Conservation (phyloP, 2,329 filamentous ascomycete species). For the Cadophora luteo-olivacea region DNA sequence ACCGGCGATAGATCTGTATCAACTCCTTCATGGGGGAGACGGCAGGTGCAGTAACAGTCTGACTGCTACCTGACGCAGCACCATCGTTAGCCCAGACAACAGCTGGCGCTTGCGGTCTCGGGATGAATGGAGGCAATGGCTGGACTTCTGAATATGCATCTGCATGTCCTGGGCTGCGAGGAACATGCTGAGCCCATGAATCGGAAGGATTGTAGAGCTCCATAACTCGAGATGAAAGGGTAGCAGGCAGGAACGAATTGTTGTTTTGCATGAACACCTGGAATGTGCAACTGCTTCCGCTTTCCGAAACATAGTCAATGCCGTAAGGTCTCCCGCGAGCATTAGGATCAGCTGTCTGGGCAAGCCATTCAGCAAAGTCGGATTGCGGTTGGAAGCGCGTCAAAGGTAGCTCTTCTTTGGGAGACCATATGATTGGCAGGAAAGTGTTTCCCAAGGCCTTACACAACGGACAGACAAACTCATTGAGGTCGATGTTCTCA, state of each 20-base stretch:
- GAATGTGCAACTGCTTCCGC: constrained; percentile 26
- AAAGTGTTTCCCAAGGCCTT: constrained; percentile 97
- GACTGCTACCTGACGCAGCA: constrained; percentile 47
- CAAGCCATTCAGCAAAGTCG: constrained; percentile 60
- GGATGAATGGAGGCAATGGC: constrained; percentile 21
- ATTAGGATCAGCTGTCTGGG: constrained; percentile 19
- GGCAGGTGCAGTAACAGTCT: constrained; percentile 45
- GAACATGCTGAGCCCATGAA: neutral
- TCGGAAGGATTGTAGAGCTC: constrained; percentile 35
- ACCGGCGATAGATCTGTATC: constrained; percentile 64
- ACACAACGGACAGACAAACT: constrained; percentile 96
- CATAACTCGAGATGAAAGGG: constrained; percentile 37
- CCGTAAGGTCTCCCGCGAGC: constrained; percentile 11
- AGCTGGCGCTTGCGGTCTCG: constrained; percentile 34
- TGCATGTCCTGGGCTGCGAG: neutral
- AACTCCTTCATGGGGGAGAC: constrained; percentile 57
- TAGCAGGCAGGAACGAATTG: constrained; percentile 32
- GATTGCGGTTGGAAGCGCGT: constrained; percentile 68
- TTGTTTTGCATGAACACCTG: constrained; percentile 41
- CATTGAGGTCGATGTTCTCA: constrained; percentile 77
- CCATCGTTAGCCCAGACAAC: constrained; percentile 42
- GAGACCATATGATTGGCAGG: constrained; percentile 93
- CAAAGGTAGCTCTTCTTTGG: constrained; percentile 83
- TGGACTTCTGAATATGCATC: neutral
- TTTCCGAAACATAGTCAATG: constrained; percentile 27